These are phyloP conservation scores for Puccinia polysora DNA, from an alignment of 1,284 basidiomycete species.

Conservation along the genomic window DNA sequence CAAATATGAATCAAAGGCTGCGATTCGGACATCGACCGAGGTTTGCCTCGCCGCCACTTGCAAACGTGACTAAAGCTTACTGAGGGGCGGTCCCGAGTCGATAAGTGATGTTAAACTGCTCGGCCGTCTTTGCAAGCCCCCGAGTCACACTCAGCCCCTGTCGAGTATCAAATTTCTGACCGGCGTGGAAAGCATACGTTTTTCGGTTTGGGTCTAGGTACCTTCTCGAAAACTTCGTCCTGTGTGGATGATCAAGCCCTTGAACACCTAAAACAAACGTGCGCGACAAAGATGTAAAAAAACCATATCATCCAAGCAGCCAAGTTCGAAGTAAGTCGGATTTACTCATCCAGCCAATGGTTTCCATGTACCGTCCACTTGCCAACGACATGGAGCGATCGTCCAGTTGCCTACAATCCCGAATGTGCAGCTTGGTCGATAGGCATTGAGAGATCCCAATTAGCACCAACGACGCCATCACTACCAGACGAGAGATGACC, in stretches of 20 bases:
- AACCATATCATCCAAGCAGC: too few species aligned
- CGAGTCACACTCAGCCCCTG: constrained; percentile 44
- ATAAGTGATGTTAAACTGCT: constrained; percentile 48
- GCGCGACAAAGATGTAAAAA: too few species aligned
- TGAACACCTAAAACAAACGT: constrained; percentile 44
- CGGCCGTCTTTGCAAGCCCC: constrained; percentile 42
- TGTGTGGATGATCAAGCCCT: constrained; percentile 37
- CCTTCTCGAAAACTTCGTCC: constrained; percentile 64
- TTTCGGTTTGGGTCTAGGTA: constrained; percentile 70
- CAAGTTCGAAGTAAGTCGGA: background rate
- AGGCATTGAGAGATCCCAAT: background rate
- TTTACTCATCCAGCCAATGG: constrained; percentile 60
- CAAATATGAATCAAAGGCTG: constrained; percentile 27
- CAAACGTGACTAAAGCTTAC: constrained; percentile 20
- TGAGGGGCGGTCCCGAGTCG: constrained; percentile 47
- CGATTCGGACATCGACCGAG: background rate
- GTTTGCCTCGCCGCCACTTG: background rate
- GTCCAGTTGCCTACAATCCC: constrained; percentile 67
- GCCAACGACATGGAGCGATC: constrained; percentile 67
- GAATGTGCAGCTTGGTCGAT: constrained; percentile 63
- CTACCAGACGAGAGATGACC: background rate
- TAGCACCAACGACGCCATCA: constrained; percentile 17
- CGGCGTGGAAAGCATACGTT: constrained; percentile 61
- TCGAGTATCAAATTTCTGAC: constrained; percentile 46
- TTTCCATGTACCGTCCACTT: constrained; percentile 81